Conservation (phyloP, 1,139 yeast genomes). For the Suhomyces coccinellae region DNA sequence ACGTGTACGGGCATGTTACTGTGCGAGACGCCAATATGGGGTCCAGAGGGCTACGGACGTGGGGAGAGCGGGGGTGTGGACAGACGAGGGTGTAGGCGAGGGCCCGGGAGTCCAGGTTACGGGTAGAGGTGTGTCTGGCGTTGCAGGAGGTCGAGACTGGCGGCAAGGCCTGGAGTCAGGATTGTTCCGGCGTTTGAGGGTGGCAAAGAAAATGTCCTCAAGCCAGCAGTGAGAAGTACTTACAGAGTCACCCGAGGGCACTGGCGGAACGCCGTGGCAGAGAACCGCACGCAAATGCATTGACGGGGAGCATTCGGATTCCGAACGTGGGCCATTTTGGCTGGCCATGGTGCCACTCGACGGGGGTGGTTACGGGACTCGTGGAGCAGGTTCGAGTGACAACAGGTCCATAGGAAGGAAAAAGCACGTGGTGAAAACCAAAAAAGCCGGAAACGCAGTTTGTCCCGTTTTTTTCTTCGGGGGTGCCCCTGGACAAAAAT, state of each 20-base stretch:
- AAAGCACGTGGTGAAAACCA: conserved; percentile 10
- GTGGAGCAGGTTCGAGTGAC: background rate
- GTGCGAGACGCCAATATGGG: conserved; percentile 2
- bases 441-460: conserved; percentile 21
- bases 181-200: background rate
- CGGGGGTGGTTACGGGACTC: background rate
- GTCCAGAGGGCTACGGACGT: background rate
- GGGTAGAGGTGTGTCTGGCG: background rate
- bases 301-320: too few relatives aligned
- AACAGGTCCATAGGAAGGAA: background rate
- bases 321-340: background rate
- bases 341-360: background rate
- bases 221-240: background rate
- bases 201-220: background rate
- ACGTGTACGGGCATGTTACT: conserved; percentile 4
- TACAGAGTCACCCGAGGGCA: background rate
- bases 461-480: conserved; percentile 20
- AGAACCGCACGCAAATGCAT: background rate
- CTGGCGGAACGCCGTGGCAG: background rate
- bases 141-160: background rate
- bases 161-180: background rate
- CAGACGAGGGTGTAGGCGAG: background rate
- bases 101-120: background rate
- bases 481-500: conserved; percentile 7
- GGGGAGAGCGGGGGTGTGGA: background rate